Evolutionary conservation across 163 green algal genomes (phyloP).

Genomic region (Botryococcus braunii): DNA sequence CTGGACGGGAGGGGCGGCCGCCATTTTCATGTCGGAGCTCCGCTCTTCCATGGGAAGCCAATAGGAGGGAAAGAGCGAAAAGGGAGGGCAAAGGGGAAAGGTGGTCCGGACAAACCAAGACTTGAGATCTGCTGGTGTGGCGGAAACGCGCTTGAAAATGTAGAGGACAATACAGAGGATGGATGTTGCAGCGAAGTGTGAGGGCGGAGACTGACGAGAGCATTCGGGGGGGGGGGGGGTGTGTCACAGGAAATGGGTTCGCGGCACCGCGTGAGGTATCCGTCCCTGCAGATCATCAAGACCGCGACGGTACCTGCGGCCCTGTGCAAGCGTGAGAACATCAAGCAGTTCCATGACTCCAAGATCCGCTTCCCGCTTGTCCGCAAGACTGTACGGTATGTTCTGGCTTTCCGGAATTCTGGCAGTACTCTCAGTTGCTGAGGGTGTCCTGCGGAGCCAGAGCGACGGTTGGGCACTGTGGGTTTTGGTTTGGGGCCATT

Average conservation of each 20-base stretch:
- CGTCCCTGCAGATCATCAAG: constrained; percentile 95
- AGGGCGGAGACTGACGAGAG: too few relatives aligned
- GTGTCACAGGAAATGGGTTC: constrained; percentile 91
- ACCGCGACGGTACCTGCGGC: constrained; percentile 71
- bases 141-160: too few relatives aligned
- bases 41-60: too few relatives aligned
- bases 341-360: constrained; percentile 90
- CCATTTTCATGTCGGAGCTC: too few relatives aligned
- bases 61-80: too few relatives aligned
- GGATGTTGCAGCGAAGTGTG: too few relatives aligned
- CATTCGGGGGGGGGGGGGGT: too few relatives aligned
- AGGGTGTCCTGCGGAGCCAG: background rate
- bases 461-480: background rate
- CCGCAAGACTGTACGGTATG: constrained; percentile 53
- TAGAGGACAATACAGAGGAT: too few relatives aligned
- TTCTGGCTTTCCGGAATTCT: background rate
- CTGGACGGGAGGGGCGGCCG: too few relatives aligned
- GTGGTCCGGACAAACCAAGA: too few relatives aligned
- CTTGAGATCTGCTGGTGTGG: too few relatives aligned
- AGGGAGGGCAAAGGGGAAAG: too few relatives aligned
- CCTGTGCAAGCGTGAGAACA: constrained; percentile 67
- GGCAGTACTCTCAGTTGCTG: background rate
- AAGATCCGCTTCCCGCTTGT: constrained; percentile 93
- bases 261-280: constrained; percentile 82
- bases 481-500: background rate